Evolutionary conservation across 2,329 filamentous ascomycete genomes (phyloP), one percentile per base, ranked within the genome.

Genomic region (Nothomitra cinnamomea): DNA sequence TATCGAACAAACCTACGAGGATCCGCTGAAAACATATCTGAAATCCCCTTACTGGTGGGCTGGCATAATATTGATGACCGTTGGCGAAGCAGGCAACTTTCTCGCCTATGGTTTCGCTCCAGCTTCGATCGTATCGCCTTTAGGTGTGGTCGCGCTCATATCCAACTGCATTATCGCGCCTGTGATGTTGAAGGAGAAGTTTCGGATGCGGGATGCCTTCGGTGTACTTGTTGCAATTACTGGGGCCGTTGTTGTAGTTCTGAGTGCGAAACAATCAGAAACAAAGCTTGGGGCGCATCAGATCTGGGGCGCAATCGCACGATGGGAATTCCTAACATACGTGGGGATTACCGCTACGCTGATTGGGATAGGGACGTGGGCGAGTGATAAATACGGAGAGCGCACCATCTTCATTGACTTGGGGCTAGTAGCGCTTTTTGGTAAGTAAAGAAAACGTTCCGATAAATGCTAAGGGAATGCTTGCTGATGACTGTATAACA

Each of bases 131-230:
- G 92, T 98, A 42, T 95, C 89, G 35, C 92, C 92, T 0, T 74
- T 98, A 4, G 92, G 92, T 8, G 92, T 98, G n/a, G 92, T 98
- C 12, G 92, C 92, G 1, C 73, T 98, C 57, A 82, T 98, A 47
- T 95, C 89, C 45, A 98, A 98, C 69, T 98, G 92, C 67, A 79
- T 98, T 56, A 95, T 98, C 64, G 92, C 92, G 1, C 92, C 92
- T 0, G 81, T 92, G 57, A 82, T 98, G 73, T 82, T 98, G 59
- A 89, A 95, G 63, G 92, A 98, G 69, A 76, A 74, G 51, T 95
- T 98, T 63, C 82, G 92, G 35, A 75, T 75, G 60, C 79, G 87
- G 51, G 92, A 98, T 67, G 83, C 88, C 48, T 80, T 86, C 70
- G 92, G 92, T 8, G 90, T 98, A 3, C 66, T 95, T 25, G 79